Evolutionary conservation across 108 stramenopile species (phyloP), one percentile per base, ranked within the genome.

Genomic region (Nitzschia palea): DNA sequence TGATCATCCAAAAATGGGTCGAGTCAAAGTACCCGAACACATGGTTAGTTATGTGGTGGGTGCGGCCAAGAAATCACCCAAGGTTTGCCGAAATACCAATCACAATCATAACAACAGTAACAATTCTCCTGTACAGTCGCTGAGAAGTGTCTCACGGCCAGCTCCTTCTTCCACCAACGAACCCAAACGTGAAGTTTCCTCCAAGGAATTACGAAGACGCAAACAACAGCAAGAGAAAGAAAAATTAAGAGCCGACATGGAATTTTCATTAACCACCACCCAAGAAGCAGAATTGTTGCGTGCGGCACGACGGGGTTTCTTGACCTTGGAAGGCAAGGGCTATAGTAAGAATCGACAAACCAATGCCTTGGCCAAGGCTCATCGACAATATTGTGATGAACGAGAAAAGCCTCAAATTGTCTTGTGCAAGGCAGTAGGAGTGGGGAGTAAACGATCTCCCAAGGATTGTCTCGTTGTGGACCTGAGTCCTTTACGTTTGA

Each of bases 21-120:
- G 90, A 17, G 88, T 92, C 42, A 67, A 82, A 12, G 86, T 87
- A 0, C 90, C 90, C n/a, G 84, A 85, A 77, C 78, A 79, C 51
- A 76, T 92, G 44, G 82, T 92, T 32, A 70, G 74, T 29, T 92
- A 87, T 61, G 86, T 79, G 2, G 59, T 78, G 32, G 89, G 89
- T 2, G 61, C 31, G 2, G 53, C 53, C 58, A 82, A 82, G 51
- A 67, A 50, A 47, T 68, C 44, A 29, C 31, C 74, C 6, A 55
- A 55, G 14, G 5, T 17, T 15, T 22, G 23, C 20, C 12, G n/a
- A 51, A 51, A 51, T 22, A 10, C 5, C 18, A 51, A 20, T 8
- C 6, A 18, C n/a, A 55, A 55, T 4, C 9, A n/a, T 23, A 51
- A 30, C 26, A 63, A 36, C 29, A 63, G 27, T 18, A 44, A 22